A percentile compares a stretch with the other conserved stretches of the same genome.
These are phyloP conservation scores for Penicillium coffeae DNA, from an alignment of 495 filamentous ascomycete species.

Conservation along the genomic window DNA sequence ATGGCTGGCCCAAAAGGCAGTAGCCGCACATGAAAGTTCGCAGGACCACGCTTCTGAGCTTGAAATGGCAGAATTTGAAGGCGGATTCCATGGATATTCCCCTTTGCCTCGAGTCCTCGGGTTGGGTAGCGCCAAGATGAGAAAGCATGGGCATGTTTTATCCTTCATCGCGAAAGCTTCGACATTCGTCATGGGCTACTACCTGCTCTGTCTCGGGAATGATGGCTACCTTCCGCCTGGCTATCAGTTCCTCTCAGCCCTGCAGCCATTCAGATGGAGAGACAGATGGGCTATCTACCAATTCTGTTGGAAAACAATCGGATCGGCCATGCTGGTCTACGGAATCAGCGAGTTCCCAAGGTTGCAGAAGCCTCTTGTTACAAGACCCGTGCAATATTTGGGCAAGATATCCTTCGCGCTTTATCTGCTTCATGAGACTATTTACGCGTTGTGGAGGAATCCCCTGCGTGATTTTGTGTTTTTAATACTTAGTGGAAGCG, in stretches of 20 bases:
- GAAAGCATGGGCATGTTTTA: neutral
- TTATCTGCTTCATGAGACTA: constrained; percentile 19
- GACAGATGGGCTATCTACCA: constrained; percentile 5
- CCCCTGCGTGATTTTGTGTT: constrained; percentile 40
- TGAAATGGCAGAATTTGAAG: neutral
- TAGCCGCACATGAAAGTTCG: neutral
- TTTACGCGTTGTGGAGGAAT: constrained; percentile 21
- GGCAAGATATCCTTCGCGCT: constrained; percentile 31
- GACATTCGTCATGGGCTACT: constrained; percentile 2
- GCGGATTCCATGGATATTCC: neutral
- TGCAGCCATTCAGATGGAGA: constrained; percentile 11
- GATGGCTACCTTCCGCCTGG: constrained; percentile 10
- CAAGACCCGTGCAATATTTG: constrained; percentile 20
- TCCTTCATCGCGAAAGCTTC: neutral
- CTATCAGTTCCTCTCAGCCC: constrained; percentile 5
- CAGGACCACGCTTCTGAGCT: neutral
- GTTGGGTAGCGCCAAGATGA: neutral
- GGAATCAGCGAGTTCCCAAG: constrained; percentile 7
- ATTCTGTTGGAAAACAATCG: constrained; percentile 9
- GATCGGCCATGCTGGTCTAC: constrained; percentile 8
- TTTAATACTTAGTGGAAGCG: constrained; percentile 19
- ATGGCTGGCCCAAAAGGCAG: constrained; percentile 33
- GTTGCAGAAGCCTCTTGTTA: constrained; percentile 15
- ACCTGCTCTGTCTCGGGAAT: constrained; percentile 9
- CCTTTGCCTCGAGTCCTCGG: neutral